Percentiles rank a stretch among this genome's conserved stretches.
Conservation (phyloP, 306 rosid species). For the Fragaria vesca region DNA sequence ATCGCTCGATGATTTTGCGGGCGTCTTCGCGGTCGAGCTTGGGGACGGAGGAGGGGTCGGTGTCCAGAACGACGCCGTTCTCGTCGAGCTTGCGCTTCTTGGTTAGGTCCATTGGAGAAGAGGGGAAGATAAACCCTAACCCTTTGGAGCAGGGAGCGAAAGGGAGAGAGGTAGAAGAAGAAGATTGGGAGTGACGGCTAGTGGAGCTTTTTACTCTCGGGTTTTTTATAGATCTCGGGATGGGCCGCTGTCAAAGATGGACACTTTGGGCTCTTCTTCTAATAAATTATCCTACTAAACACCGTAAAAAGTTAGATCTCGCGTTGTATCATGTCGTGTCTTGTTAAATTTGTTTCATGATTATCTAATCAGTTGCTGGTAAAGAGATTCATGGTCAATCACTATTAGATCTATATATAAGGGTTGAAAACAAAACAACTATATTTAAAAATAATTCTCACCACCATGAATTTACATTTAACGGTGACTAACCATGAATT, state of each 20-base stretch:
- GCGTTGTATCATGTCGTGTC: no score
- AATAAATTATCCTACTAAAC: no score
- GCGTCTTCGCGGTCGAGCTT: conserved; percentile 62
- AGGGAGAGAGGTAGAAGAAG: neutral
- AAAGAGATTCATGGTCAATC: no score
- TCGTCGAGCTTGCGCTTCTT: conserved; percentile 92
- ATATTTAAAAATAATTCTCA: no score
- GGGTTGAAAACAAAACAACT: no score
- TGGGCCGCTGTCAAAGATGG: neutral
- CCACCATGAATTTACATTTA: no score
- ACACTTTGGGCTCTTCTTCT: neutral
- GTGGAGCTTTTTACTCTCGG: neutral
- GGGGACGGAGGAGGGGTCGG: neutral
- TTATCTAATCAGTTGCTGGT: no score
- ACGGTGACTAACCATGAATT: no score
- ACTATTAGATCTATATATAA: no score
- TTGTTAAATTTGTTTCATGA: no score
- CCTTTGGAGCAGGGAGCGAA: conserved; percentile 10
- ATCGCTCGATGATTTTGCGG: conserved; percentile 78
- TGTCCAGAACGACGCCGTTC: conserved; percentile 48
- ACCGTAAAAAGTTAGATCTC: no score
- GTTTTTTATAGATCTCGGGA: neutral
- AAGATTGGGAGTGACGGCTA: neutral
- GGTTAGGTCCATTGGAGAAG: conserved; percentile 52
- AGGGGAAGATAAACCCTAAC: conserved; percentile 47